Conservation (phyloP, 108 stramenopile species). For the Fragilaria radians region DNA sequence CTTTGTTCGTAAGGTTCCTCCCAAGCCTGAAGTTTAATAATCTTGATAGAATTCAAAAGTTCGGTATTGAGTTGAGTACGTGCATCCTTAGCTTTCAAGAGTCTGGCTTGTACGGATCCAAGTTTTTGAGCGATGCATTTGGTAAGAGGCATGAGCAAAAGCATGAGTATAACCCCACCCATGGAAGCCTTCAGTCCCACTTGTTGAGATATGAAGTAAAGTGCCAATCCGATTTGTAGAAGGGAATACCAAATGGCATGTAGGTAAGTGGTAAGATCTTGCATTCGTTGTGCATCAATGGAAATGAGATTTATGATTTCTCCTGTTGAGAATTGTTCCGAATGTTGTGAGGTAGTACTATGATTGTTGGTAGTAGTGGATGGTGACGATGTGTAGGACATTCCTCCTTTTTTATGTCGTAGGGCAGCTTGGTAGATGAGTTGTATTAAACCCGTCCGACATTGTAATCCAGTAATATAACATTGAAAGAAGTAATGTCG, state of each 20-base stretch:
- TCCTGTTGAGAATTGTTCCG: conserved; percentile 37
- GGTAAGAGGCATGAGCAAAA: conserved; percentile 81
- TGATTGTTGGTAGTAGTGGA: too few species aligned
- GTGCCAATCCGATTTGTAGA: conserved; percentile 69
- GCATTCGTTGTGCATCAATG: conserved; percentile 89
- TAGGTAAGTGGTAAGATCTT: conserved; percentile 73
- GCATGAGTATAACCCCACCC: conserved; percentile 82
- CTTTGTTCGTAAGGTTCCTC: conserved; percentile 63
- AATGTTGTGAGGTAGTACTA: too few species aligned
- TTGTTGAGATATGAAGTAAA: conserved; percentile 81
- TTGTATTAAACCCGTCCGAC: conserved; percentile 75
- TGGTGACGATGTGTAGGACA: conserved; percentile 86
- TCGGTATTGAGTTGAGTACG: conserved; percentile 86
- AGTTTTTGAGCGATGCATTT: conserved; percentile 52
- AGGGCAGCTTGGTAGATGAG: conserved; percentile 80
- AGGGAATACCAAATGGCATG: conserved; percentile 79
- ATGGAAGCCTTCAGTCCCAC: conserved; percentile 59
- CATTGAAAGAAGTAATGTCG: conserved; percentile 94
- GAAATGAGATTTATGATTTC: conserved; percentile 89
- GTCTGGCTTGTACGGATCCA: conserved; percentile 58
- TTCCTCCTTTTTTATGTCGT: conserved; percentile 80
- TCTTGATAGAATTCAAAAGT: conserved; percentile 79
- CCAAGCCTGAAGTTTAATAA: conserved; percentile 94
- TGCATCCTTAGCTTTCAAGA: conserved; percentile 82
- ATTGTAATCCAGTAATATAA: conserved; percentile 76